Evolutionary conservation across 257 asterid genomes (phyloP), one percentile per base, ranked within the genome.

Genomic region (Fraxinus excelsior): DNA sequence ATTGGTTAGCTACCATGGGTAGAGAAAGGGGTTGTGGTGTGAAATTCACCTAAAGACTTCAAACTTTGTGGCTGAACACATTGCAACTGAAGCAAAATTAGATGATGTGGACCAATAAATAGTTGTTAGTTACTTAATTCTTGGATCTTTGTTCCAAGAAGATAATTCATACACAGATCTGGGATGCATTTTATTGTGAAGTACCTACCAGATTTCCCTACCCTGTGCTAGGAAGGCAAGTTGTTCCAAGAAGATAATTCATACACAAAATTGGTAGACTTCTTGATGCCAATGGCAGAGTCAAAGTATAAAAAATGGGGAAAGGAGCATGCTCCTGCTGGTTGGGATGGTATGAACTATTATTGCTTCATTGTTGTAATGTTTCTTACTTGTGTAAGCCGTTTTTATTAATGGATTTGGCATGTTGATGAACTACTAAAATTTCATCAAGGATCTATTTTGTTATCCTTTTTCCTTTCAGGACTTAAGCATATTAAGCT

Each of bases 131-230:
- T n/a, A n/a, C 23, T 18, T 18, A 56, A 56, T 56, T 19, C 64
- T 6, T n/a, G 11, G 0, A n/a, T 56, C 12, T 56, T 10, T 51
- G 9, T 51, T 18, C 62, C 62, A 5, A 56, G 25, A 56, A 7
- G 28, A 56, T 56, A 18, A 56, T n/a, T 21, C 64, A 56, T 56
- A 5, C 3, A 53, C 9, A 7, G 64, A 5, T 56, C n/a, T 56
- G 5, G 64, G 64, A 56, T 56, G 28, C 28, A 56, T 60, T 60
- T 23, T 21, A 23, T 60, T 60, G 32, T 21, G 26, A 53, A 53
- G 26, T 56, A 56, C 64, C 25, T 56, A 56, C n/a, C 28, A 56
- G 62, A 70, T 21, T 40, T 42, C 69, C 40, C 12, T 82, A 42
- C n/a, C n/a, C n/a, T n/a, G n/a, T n/a, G n/a, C n/a, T n/a, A n/a